Conservation (phyloP, 306 rosid species). For the Cucumis sativus region Cucumber_9930_V3 NC_026660.2:18586501-18587000, state of each 20-base stretch:
- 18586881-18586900: no score
- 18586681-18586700: neutral
- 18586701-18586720: neutral
- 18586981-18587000: no score
- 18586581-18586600: neutral
- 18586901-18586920: no score
- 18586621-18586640: neutral
- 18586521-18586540: slow-evolving; percentile 11
- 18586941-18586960: no score
- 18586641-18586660: neutral
- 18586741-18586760: neutral
- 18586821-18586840: neutral
- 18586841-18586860: no score
- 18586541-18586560: neutral
- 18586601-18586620: no score
- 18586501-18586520: neutral
- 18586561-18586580: neutral
- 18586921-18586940: no score
- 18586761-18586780: neutral
- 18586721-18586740: neutral
- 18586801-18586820: neutral
- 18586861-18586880: no score
- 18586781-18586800: neutral
- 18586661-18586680: slow-evolving; percentile 3
- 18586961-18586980: no score